Conservation (phyloP, 192 early-diverging fungal genomes). For the Backusella circina region DNA sequence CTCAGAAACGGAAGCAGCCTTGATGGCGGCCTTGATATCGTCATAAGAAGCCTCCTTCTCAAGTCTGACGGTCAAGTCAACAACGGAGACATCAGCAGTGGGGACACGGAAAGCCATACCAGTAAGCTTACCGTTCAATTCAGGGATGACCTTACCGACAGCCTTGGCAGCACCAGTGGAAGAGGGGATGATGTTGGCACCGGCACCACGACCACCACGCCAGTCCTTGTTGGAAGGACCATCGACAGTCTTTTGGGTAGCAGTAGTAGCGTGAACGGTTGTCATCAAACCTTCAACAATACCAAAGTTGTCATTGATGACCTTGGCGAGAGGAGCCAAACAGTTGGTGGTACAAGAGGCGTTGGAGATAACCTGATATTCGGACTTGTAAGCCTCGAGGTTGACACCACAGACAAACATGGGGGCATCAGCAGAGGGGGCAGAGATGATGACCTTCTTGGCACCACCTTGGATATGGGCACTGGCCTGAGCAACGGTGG, state of each 20-base stretch:
- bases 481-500: constrained; percentile 82
- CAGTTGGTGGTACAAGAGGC: constrained; percentile 99
- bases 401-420: constrained; percentile 99
- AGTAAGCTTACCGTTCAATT: constrained; percentile 92
- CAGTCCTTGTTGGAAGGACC: constrained; percentile 96
- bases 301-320: constrained; percentile 93
- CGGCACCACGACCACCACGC: constrained; percentile 94
- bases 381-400: constrained; percentile 86
- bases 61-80: constrained; percentile 93
- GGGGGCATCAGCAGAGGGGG: constrained; percentile 92
- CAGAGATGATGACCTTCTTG: constrained; percentile 99
- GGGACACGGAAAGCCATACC: constrained; percentile 99
- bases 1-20: constrained; percentile 72
- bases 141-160: constrained; percentile 96
- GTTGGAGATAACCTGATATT: constrained; percentile 89
- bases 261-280: constrained; percentile 96
- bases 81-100: constrained; percentile 92
- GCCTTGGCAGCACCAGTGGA: constrained; percentile 99
- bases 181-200: constrained; percentile 93
- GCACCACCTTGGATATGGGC: constrained; percentile 88
- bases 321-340: constrained; percentile 95
- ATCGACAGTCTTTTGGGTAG: constrained; percentile 99
- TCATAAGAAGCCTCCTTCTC: constrained; percentile 89
- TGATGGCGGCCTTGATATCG: constrained; percentile 84
- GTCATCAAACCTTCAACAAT: constrained; percentile 97